Base-by-base conservation (phyloP, 2,329 filamentous ascomycete species). In the Rutstroemia sp. region DNA sequence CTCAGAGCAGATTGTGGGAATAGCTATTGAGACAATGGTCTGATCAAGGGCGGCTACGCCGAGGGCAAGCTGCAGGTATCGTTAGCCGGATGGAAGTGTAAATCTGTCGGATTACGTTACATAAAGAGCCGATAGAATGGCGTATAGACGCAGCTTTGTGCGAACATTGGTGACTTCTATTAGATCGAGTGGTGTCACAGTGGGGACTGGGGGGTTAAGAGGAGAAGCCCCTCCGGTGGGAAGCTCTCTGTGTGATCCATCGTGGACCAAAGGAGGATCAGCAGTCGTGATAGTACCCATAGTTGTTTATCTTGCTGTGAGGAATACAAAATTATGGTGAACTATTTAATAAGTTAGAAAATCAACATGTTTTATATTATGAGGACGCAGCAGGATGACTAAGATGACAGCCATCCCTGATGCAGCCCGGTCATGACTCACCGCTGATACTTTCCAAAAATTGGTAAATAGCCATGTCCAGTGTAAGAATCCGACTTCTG, bases 1-100 rank as follows among this genome's bases (percentile, higher is more conserved):
- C n/a, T 71, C 66, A 58, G 69, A 64, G 3, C 69, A 69, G 47
- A 74, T 73, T 19, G 68, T 67, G 1, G 72, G 72, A 46, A 74
- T 68, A 5, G 72, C 71, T 1, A 71, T 73, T 8, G 70, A 64
- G 42, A 74, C 68, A 52, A 73, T 73, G 14, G 70, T 71, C 23
- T 65, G 63, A 48, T 67, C 67, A 25, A 70, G 60, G 4, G 68
- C 67, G 44, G 68, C 63, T 23, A 69, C 58, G 19, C 58, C 56
- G 16, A 61, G 48, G 6, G 48, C 48, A 9, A 49, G 48, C 48
- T 49, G 21, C 4, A 38, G 8, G 5, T 14, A 49, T 38, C 5
- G 30, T 49, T 16, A 49, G 48, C 23, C 16, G 2, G 16, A 2
- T 19, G 14, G 5, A 17, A 10, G 6, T 38, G 17, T 1, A 38